Percentiles rank a stretch among this genome's conserved stretches.
Conservation (phyloP, 169 alveolate species). For the Eimeria necatrix region DNA sequence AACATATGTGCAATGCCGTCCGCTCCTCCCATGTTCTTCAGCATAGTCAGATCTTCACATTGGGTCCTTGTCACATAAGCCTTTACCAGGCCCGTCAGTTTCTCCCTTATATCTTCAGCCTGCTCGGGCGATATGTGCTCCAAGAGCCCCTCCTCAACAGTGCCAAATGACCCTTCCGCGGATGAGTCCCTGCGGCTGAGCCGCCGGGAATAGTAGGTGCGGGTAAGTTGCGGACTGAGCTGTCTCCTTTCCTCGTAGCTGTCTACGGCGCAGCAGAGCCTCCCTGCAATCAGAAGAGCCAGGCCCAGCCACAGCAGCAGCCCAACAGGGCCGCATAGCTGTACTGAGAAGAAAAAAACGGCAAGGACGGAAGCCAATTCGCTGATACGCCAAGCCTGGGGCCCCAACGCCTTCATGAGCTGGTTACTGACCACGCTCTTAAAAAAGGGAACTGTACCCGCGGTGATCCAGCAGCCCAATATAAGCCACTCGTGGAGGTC, state of each 20-base stretch:
- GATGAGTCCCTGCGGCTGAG: constrained; percentile 57
- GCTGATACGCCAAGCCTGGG: constrained; percentile 72
- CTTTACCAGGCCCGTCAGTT: constrained; percentile 70
- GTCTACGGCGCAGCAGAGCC: constrained; percentile 69
- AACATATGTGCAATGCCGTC: constrained; percentile 76
- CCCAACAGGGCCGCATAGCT: constrained; percentile 49
- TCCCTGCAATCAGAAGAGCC: constrained; percentile 33
- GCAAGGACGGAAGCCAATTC: constrained; percentile 55
- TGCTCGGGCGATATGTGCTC: constrained; percentile 54
- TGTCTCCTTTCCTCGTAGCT: constrained; percentile 57
- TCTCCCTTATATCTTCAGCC: constrained; percentile 18
- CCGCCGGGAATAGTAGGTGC: constrained; percentile 60
- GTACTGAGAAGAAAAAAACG: constrained; percentile 20
- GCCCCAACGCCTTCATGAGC: constrained; percentile 71
- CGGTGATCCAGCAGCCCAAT: constrained; percentile 73
- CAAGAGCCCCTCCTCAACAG: constrained; percentile 43
- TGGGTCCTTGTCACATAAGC: constrained; percentile 79
- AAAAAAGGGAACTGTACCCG: constrained; percentile 65
- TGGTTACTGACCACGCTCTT: constrained; percentile 57
- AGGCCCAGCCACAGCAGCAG: constrained; percentile 54
- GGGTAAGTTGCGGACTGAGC: neutral
- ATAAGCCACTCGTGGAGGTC: constrained; percentile 53
- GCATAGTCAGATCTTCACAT: constrained; percentile 77
- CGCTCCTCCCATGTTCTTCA: constrained; percentile 79
- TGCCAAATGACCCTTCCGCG: constrained; percentile 50